A percentile compares a stretch with the other conserved stretches of the same genome.
These are phyloP conservation scores for Phycomyces blakesleeanus DNA, from an alignment of 192 early-diverging fungal genomes.

Conservation along the genomic window DNA sequence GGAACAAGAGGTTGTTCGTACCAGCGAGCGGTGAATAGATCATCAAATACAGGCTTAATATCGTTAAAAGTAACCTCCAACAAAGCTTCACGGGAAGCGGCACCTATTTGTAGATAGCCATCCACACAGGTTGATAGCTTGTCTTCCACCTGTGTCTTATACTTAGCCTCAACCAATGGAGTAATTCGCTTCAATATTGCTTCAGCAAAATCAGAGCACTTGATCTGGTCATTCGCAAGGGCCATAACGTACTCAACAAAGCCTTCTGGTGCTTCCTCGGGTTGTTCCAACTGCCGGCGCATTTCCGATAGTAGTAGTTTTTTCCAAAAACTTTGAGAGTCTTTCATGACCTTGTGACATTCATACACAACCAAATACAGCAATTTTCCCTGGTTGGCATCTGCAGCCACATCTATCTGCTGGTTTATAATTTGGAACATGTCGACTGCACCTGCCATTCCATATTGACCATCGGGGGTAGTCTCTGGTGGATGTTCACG, in stretches of 20 bases:
- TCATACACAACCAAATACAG: conserved; percentile 80
- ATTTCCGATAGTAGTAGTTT: conserved; percentile 71
- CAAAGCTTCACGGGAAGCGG: conserved; percentile 68
- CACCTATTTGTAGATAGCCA: conserved; percentile 88
- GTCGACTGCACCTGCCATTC: conserved; percentile 77
- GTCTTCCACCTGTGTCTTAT: conserved; percentile 56
- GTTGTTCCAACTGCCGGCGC: conserved; percentile 71
- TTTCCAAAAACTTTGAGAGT: conserved; percentile 82
- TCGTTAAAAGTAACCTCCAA: conserved; percentile 85
- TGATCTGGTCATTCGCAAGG: conserved; percentile 91
- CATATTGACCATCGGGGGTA: conserved; percentile 76
- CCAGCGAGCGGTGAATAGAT: conserved; percentile 82
- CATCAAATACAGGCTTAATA: conserved; percentile 65
- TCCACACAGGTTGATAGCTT: conserved; percentile 75
- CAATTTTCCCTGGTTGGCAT: conserved; percentile 84
- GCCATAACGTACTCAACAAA: conserved; percentile 96
- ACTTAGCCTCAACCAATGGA: conserved; percentile 54
- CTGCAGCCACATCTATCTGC: conserved; percentile 86
- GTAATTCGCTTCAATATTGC: conserved; percentile 57
- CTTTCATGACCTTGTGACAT: conserved; percentile 79
- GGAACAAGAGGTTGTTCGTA: conserved; percentile 88
- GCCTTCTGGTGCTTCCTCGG: conserved; percentile 74
- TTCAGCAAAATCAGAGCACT: conserved; percentile 89
- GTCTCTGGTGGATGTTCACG: conserved; percentile 70
- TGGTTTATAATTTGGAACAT: conserved; percentile 99